Evolutionary conservation across 2,329 filamentous ascomycete genomes (phyloP).

Genomic region (Cercospora berteroae): DNA sequence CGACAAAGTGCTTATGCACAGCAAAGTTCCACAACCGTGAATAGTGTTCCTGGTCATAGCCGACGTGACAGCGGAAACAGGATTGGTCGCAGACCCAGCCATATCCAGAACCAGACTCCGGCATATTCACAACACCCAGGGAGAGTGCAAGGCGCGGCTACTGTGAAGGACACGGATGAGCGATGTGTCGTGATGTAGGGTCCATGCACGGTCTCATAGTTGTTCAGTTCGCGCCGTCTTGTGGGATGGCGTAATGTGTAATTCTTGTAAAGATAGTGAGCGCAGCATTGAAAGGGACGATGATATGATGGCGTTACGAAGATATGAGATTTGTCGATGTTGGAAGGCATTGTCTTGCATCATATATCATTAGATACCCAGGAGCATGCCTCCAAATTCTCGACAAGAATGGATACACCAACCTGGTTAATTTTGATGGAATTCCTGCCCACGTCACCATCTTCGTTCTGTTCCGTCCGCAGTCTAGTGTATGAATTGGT

Average conservation of each 20-base stretch:
- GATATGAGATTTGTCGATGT: not conserved
- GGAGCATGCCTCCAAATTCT: not conserved
- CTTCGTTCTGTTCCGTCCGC: no score
- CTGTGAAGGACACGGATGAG: conserved; percentile 36
- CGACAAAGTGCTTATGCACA: conserved; percentile 31
- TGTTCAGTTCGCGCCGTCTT: not conserved
- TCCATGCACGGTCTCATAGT: conserved; percentile 5
- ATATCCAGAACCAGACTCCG: conserved; percentile 13
- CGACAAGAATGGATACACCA: not conserved
- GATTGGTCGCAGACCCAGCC: conserved; percentile 25
- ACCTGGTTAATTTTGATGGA: not conserved
- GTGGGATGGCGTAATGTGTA: not conserved
- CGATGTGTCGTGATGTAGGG: conserved; percentile 51
- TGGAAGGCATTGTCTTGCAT: not conserved
- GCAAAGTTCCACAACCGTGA: conserved; percentile 22
- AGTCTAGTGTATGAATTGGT: no score
- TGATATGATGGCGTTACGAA: not conserved
- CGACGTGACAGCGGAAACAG: conserved; percentile 21
- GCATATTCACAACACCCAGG: conserved; percentile 10
- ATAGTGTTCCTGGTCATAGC: conserved; percentile 16
- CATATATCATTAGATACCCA: not conserved
- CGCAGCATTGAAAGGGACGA: not conserved
- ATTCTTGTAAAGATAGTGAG: not conserved
- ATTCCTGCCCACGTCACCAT: no score
- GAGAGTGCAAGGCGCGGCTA: conserved; percentile 25